Base-by-base conservation (phyloP, 495 filamentous ascomycete species). In the Aspergillus ostianus region DNA sequence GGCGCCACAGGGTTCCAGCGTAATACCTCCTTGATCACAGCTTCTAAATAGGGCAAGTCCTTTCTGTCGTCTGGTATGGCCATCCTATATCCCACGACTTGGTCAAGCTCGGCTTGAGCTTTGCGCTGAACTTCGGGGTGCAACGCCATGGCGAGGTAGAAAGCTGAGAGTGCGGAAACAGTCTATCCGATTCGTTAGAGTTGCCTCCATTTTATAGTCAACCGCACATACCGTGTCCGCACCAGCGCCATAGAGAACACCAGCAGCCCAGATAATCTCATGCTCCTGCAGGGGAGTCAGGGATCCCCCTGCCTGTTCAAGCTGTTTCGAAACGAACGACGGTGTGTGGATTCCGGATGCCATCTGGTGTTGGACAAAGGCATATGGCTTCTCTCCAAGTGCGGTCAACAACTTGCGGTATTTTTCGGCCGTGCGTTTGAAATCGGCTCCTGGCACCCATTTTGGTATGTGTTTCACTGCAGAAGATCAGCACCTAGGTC, bases 71-170 rank as follows among this genome's bases (percentile, higher is more conserved):
- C 58, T 46, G 66, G 58, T 6, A 20, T 64, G 0, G 77, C 76
- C 4, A 78, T 64, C 18, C 64, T 59, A 0, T 54, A 49, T 6
- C 82, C 82, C 7, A 83, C 65, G 9, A 83, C 74, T 29, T 65
- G 63, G 61, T 85, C 82, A 53, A 87, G 61, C 61, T 87, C 82
- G 7, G 70, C 72, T 57, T 82, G 82, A 0, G 80, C 82, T 41
- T 77, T 80, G 32, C 61, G 53, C 45, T 80, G 77, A 0, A 76
- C 74, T 0, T 74, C 64, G 0, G 79, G 79, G 62, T 68, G 76
- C 9, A 78, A 8, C 2, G 65, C 69, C 69, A 78, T 72, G 17
- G 74, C 75, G 3, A 75, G 58, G 55, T 77, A 63, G 56, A 81
- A 74, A 21, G 59, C 60, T 3, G 19, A 51, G 4, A 79, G 30